These are phyloP conservation scores for Clohesyomyces aquaticus DNA, from an alignment of 495 filamentous ascomycete genomes.

Conservation along the genomic window DNA sequence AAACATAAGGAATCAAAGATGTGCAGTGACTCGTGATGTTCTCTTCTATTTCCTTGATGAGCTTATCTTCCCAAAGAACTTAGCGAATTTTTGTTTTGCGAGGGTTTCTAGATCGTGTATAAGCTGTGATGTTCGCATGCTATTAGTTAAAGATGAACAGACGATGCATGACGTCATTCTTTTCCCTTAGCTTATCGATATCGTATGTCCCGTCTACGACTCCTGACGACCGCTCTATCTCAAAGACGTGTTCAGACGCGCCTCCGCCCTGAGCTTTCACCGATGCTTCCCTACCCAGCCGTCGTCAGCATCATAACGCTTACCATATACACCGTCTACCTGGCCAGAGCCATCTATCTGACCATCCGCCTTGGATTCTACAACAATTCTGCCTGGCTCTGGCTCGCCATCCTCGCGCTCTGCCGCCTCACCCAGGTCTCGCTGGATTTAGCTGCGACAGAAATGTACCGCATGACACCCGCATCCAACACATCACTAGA, in stretches of 20 bases:
- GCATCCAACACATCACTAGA: constrained; percentile 17
- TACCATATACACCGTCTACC: constrained; percentile 25
- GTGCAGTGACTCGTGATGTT: constrained; percentile 46
- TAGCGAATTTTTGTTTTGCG: constrained; percentile 41
- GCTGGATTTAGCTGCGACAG: constrained; percentile 30
- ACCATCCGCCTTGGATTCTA: constrained; percentile 23
- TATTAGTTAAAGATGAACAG: no score
- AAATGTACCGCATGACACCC: constrained; percentile 1
- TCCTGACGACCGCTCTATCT: no score
- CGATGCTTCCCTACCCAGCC: constrained; percentile 16
- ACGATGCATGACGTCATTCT: no score
- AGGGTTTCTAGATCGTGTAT: no score
- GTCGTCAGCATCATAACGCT: constrained; percentile 34
- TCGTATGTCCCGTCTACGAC: no score
- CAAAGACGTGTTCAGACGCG: no score
- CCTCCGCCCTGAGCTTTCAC: no score
- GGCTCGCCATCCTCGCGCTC: constrained; percentile 19
- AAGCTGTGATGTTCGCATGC: no score
- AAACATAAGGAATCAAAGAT: constrained; percentile 45
- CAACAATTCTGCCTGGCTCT: constrained; percentile 26
- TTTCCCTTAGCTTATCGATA: no score
- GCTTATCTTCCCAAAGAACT: constrained; percentile 46
- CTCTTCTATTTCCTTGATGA: constrained; percentile 40
- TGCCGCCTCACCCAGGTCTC: constrained; percentile 29
- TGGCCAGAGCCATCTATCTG: constrained; percentile 20